Percentiles rank a stretch among this genome's conserved stretches.
phyloP scores from a whole-genome alignment of 1,139 yeast genomes.

The Pichia sp. region DNA sequence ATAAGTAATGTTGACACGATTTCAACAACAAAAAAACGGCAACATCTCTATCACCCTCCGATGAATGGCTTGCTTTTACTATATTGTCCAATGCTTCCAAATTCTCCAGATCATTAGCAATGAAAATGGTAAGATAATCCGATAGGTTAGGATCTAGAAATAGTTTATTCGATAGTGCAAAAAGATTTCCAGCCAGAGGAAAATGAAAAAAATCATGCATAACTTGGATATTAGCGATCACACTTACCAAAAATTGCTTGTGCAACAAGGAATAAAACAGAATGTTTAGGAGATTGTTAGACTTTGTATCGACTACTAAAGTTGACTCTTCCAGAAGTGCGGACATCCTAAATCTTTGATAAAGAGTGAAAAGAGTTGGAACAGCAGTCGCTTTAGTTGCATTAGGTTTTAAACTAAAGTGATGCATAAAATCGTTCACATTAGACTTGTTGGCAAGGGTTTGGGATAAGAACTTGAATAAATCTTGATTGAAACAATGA shows the following conservation, averaged over 20 bases:
- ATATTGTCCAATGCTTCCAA: slow-evolving; percentile 8
- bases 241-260: slow-evolving; percentile 5
- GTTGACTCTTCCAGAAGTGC: slow-evolving; percentile 22
- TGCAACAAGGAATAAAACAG: slow-evolving; percentile 16
- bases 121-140: slow-evolving; percentile 9
- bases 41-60: slow-evolving; percentile 8
- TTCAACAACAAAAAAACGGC: slow-evolving; percentile 13
- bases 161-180: slow-evolving; percentile 1
- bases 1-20: slow-evolving; percentile 3
- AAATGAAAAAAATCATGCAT: neutral
- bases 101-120: neutral
- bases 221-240: slow-evolving; percentile 2
- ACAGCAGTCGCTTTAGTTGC: neutral
- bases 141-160: neutral
- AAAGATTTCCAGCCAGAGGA: too few relatives aligned
- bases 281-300: slow-evolving; percentile 16
- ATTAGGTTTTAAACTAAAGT: slow-evolving; percentile 3
- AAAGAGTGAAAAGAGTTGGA: slow-evolving; percentile 20
- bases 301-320: slow-evolving; percentile 17
- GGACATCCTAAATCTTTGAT: slow-evolving; percentile 20
- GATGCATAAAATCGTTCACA: slow-evolving; percentile 1
- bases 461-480: slow-evolving; percentile 13
- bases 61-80: slow-evolving; percentile 4
- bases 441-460: neutral
- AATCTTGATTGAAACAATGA: slow-evolving; percentile 19